A percentile compares a stretch with the other conserved stretches of the same genome.
phyloP scores from a whole-genome alignment of 768 basidiomycete species.

The Mycena polygramma region DNA sequence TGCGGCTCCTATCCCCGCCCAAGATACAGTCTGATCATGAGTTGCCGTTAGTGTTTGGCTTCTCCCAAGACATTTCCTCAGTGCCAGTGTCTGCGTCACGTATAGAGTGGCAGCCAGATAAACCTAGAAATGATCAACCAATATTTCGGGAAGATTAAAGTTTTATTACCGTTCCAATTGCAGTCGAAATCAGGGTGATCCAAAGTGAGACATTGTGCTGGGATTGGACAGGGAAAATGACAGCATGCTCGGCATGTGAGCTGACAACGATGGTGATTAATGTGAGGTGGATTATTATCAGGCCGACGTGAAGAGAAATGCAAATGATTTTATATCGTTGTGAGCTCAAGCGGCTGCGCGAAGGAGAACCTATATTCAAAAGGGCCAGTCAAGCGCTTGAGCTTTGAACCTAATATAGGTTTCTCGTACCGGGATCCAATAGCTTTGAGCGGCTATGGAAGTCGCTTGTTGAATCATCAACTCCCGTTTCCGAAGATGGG shows the following conservation, averaged over 20 bases:
- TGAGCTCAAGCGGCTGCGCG: no score
- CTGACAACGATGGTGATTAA: background rate
- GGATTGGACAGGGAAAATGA: background rate
- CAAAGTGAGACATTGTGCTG: background rate
- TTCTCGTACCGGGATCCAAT: background rate
- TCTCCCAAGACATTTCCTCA: background rate
- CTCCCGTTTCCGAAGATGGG: no score
- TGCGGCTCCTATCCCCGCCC: background rate
- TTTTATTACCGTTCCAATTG: background rate
- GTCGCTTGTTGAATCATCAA: background rate
- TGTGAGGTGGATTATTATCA: background rate
- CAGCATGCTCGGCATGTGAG: background rate
- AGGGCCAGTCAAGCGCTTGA: no score
- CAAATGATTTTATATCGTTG: background rate
- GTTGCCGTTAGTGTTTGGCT: background rate
- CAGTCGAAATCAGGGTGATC: background rate
- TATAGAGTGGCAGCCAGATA: background rate
- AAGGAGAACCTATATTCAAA: no score
- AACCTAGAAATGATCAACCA: background rate
- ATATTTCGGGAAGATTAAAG: background rate
- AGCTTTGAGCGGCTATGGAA: no score
- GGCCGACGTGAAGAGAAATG: background rate
- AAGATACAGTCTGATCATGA: background rate
- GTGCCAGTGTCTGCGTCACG: background rate
- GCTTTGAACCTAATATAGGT: no score